A percentile compares a stretch with the other conserved stretches of the same genome.
phyloP scores from a whole-genome alignment of 179 eudicot species.

The Spinacia oleracea region DNA sequence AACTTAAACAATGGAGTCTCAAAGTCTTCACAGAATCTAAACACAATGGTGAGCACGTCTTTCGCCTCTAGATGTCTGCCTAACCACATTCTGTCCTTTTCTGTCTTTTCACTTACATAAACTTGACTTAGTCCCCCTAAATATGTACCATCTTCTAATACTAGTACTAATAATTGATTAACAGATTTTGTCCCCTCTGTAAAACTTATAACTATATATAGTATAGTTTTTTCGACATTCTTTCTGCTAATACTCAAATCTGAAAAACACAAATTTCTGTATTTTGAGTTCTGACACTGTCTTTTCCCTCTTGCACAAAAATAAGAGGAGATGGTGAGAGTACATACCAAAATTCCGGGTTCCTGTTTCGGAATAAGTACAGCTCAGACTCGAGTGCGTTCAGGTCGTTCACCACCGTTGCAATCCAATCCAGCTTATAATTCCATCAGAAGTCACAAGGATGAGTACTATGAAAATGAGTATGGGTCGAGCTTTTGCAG shows the following conservation, averaged over 20 bases:
- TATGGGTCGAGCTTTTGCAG: slow-evolving; percentile 38
- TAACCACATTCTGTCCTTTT: slow-evolving; percentile 27
- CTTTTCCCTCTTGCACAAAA: background rate
- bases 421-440: slow-evolving; percentile 50
- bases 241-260: slow-evolving; percentile 3
- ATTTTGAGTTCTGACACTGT: background rate
- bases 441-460: slow-evolving; percentile 39
- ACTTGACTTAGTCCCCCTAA: slow-evolving; percentile 1
- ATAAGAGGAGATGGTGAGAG: slow-evolving; percentile 27
- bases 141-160: background rate
- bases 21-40: background rate
- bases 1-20: background rate
- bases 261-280: background rate
- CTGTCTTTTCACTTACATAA: slow-evolving; percentile 16
- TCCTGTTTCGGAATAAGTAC: slow-evolving; percentile 38
- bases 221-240: background rate
- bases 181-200: slow-evolving; percentile 14
- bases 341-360: slow-evolving; percentile 23
- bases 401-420: slow-evolving; percentile 37
- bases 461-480: slow-evolving; percentile 36
- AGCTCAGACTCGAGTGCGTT: slow-evolving; percentile 40
- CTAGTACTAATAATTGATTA: background rate
- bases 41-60: slow-evolving; percentile 34
- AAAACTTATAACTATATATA: slow-evolving; percentile 24
- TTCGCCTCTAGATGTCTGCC: background rate